Percentiles rank a stretch among this genome's conserved stretches.
phyloP scores from a whole-genome alignment of 1,139 yeast genomes.

The Scheffersomyces segobiensis region DNA sequence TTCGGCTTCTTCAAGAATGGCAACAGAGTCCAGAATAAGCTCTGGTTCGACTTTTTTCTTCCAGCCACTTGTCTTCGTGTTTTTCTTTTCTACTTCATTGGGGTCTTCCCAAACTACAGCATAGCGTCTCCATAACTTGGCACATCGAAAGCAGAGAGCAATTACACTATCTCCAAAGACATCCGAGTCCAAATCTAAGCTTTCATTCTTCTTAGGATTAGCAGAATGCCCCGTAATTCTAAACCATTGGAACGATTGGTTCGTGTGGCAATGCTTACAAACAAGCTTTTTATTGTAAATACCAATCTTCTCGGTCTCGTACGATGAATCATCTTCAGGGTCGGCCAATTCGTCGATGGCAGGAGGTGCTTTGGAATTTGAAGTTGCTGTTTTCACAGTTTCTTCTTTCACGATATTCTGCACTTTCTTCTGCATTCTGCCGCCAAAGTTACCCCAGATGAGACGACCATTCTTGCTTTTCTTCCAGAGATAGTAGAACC shows the following conservation, averaged over 20 bases:
- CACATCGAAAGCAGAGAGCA: slow-evolving; percentile 85
- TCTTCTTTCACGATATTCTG: slow-evolving; percentile 38
- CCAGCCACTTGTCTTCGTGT: slow-evolving; percentile 47
- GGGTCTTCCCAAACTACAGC: slow-evolving; percentile 92
- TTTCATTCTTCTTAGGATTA: slow-evolving; percentile 9
- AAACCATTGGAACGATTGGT: slow-evolving; percentile 63
- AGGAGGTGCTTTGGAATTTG: slow-evolving; percentile 16
- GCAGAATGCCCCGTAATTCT: slow-evolving; percentile 66
- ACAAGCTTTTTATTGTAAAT: slow-evolving; percentile 36
- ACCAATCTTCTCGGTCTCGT: slow-evolving; percentile 51
- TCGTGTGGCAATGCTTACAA: slow-evolving; percentile 69
- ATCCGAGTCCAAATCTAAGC: slow-evolving; percentile 8
- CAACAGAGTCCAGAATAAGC: slow-evolving; percentile 62
- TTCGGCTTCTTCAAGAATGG: slow-evolving; percentile 51
- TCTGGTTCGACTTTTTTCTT: slow-evolving; percentile 71
- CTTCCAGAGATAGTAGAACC: slow-evolving; percentile 90
- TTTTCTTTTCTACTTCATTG: slow-evolving; percentile 57
- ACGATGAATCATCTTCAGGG: slow-evolving; percentile 70
- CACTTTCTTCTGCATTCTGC: slow-evolving; percentile 59
- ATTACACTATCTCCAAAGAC: slow-evolving; percentile 26
- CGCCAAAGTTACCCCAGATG: slow-evolving; percentile 84
- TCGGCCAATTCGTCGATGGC: slow-evolving; percentile 52
- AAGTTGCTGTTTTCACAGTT: slow-evolving; percentile 8
- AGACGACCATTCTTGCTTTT: slow-evolving; percentile 72
- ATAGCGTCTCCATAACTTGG: slow-evolving; percentile 86